Evolutionary conservation across 192 early-diverging fungal species (phyloP).

Genomic region (Umbelopsis sp.): DNA sequence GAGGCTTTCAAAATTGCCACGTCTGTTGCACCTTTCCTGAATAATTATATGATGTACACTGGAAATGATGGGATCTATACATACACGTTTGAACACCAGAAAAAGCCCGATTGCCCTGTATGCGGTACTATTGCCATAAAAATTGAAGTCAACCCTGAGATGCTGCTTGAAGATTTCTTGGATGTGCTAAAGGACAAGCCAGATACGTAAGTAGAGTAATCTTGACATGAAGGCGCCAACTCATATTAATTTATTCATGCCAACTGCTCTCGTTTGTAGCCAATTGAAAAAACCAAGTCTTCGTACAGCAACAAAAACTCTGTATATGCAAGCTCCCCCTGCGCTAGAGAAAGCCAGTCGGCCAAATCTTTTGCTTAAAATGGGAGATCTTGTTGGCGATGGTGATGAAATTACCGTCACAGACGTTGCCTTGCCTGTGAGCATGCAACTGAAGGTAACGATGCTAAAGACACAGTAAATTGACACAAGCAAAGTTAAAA

Average conservation of each 20-base stretch:
- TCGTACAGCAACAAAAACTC: slow-evolving; percentile 45
- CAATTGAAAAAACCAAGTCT: slow-evolving; percentile 90
- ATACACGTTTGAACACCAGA: slow-evolving; percentile 82
- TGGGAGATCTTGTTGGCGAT: slow-evolving; percentile 66
- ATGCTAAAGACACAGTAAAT: neutral
- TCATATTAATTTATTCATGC: neutral
- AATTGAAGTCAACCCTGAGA: slow-evolving; percentile 50
- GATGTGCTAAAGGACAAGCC: slow-evolving; percentile 75
- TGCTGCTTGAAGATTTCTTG: slow-evolving; percentile 83
- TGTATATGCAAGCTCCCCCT: slow-evolving; percentile 91
- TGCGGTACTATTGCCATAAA: slow-evolving; percentile 70
- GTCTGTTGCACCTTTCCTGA: slow-evolving; percentile 69
- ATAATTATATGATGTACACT: slow-evolving; percentile 98
- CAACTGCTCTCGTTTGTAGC: slow-evolving; percentile 38
- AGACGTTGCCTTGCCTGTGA: slow-evolving; percentile 73
- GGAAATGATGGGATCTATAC: slow-evolving; percentile 93
- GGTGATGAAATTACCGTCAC: slow-evolving; percentile 82
- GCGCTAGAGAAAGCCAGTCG: slow-evolving; percentile 77
- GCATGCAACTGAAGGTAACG: slow-evolving; percentile 41
- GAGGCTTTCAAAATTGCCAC: slow-evolving; percentile 95
- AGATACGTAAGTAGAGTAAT: slow-evolving; percentile 59
- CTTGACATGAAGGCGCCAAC: neutral
- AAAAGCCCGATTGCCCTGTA: slow-evolving; percentile 88
- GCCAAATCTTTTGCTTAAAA: slow-evolving; percentile 79
- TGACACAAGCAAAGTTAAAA: too few relatives aligned